Percentiles rank a stretch among this genome's conserved stretches.
Conservation (phyloP, 306 rosid species). For the Pterocarpus macrocarpus region DNA sequence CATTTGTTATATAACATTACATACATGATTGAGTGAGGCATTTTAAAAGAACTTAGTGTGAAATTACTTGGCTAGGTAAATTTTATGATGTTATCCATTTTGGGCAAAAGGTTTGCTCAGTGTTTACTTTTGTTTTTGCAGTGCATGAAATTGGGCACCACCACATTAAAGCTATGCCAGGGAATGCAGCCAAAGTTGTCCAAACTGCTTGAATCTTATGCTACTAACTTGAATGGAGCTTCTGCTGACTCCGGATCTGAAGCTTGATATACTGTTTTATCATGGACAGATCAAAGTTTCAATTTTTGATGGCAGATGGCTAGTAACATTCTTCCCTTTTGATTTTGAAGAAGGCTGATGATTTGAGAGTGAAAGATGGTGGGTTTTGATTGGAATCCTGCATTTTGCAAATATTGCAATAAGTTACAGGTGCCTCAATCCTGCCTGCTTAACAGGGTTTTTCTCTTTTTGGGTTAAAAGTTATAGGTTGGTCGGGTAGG, state of each 20-base stretch:
- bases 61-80: constrained; percentile 2
- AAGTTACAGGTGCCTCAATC: constrained; percentile 88
- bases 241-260: constrained; percentile 81
- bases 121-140: constrained; percentile 48
- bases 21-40: constrained; percentile 5
- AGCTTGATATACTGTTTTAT: constrained; percentile 63
- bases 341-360: constrained; percentile 68
- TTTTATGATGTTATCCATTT: constrained; percentile 13
- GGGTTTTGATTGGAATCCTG: constrained; percentile 77
- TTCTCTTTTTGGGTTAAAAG: constrained; percentile 56
- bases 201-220: constrained; percentile 69
- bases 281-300: constrained; percentile 62
- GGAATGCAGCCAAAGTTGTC: constrained; percentile 80
- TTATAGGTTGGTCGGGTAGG: constrained; percentile 67
- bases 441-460: constrained; percentile 68
- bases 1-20: constrained; percentile 12
- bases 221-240: constrained; percentile 67
- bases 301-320: constrained; percentile 80
- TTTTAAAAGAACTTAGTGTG: constrained; percentile 22
- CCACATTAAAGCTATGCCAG: constrained; percentile 61
- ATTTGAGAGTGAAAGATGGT: constrained; percentile 63
- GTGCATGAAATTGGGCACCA: constrained; percentile 69
- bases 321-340: constrained; percentile 64
- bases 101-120: constrained; percentile 27
- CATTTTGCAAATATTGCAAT: constrained; percentile 95